Percentiles rank a stretch among this genome's conserved stretches.
Conservation (phyloP, 306 rosid genomes). For the Astragalus membranaceus region DNA sequence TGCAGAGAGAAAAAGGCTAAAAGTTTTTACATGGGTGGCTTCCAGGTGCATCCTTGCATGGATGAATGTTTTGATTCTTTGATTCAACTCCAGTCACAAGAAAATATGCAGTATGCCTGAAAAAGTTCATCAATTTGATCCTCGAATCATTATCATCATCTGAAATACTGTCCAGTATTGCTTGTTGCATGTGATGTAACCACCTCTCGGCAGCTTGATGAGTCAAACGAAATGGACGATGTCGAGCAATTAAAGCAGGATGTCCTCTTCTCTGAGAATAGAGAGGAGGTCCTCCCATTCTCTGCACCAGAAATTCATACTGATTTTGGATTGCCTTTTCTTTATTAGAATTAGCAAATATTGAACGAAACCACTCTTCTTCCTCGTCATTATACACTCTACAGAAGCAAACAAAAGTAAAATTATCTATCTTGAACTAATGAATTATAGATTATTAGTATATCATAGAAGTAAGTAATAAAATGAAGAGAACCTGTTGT, state of each 20-base stretch:
- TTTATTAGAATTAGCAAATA: conserved; percentile 59
- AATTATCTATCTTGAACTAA: not conserved
- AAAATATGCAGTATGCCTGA: conserved; percentile 86
- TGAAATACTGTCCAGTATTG: conserved; percentile 56
- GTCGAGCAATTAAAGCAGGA: conserved; percentile 85
- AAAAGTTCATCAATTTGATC: conserved; percentile 59
- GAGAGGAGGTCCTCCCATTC: conserved; percentile 83
- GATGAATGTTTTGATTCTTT: conserved; percentile 47
- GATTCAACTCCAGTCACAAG: conserved; percentile 74
- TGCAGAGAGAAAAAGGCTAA: not conserved
- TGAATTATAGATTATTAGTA: no score
- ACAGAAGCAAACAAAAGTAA: not conserved
- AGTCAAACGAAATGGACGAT: conserved; percentile 73
- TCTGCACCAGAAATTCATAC: conserved; percentile 78
- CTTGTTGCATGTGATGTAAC: conserved; percentile 80
- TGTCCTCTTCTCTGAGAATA: conserved; percentile 89
- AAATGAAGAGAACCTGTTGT: conserved; percentile 38
- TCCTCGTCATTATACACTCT: conserved; percentile 73
- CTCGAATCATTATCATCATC: conserved; percentile 67
- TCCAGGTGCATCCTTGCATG: conserved; percentile 45
- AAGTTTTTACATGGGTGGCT: conserved; percentile 27
- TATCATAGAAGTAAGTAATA: no score
- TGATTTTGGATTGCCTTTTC: conserved; percentile 76
- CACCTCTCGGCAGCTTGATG: conserved; percentile 78
- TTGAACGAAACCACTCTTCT: conserved; percentile 75